Evolutionary conservation across 768 basidiomycete genomes (phyloP), one percentile per base, ranked within the genome.

Genomic region (Tremella mesenterica): DNA sequence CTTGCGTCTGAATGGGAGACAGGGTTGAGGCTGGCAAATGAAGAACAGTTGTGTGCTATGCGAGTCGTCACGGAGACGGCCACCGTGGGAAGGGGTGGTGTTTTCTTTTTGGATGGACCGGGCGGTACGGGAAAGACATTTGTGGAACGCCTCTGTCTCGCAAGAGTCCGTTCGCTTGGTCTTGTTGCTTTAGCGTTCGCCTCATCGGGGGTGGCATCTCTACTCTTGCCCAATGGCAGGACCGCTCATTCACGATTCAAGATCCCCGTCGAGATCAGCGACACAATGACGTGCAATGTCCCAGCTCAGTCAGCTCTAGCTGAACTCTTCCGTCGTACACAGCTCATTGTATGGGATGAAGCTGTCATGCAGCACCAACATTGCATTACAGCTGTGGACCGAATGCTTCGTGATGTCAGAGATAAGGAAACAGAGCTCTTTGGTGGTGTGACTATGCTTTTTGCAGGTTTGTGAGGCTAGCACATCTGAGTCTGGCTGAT

Each of bases 201-300:
- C 13, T 81, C 79, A 0, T 79, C 79, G 30, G 78, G 79, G 0
- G 77, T 81, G 49, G 76, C 79, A 6, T 67, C 79, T 1, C 61
- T 79, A 10, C 67, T 81, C 0, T 61, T 80, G 0, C 53, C 46
- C 7, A 75, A 76, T 41, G 80, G 79, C 1, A 61, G 73, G 1
- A 81, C 80, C 18, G 71, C 78, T 0, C 77, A 81, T 56, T 79
- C 77, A 8, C 38, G 50, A 6, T 80, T 81, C 70, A 77, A 78
- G 51, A 78, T 80, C 34, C 79, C 79, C 1, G 71, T 80, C 29
- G 63, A 73, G 4, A 53, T 48, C 33, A 48, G 71, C 7, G 25
- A 54, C 61, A 69, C 72, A 2, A 73, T 71, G 1, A 34, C 54
- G 1, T 79, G 77, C 60, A 53, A 18, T 10, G 74, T 79, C 30